Evolutionary conservation across 2,329 filamentous ascomycete species (phyloP).

Genomic region (Cladosporium sp.): DNA sequence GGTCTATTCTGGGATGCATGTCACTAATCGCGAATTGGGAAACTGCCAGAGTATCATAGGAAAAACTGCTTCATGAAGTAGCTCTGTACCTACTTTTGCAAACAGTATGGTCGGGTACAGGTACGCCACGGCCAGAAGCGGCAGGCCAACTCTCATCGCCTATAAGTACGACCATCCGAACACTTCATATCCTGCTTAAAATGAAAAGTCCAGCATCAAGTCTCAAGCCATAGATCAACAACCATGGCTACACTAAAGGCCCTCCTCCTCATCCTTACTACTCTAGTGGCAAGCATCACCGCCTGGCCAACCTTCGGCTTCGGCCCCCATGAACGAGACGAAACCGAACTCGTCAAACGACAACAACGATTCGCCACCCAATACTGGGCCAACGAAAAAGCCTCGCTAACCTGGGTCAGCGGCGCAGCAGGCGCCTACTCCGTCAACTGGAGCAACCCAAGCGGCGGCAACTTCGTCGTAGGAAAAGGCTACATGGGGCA

Average conservation of each 20-base stretch:
- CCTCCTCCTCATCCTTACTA: background rate
- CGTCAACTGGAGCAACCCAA: conserved; percentile 18
- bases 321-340: conserved; percentile 1
- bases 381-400: conserved; percentile 20
- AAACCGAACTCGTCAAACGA: conserved; percentile 1
- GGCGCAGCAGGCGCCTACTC: conserved; percentile 18
- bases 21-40: no score
- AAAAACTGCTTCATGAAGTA: no score
- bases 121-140: no score
- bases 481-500: conserved; percentile 17
- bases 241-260: background rate
- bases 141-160: no score
- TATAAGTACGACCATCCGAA: no score
- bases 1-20: no score
- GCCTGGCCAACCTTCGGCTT: conserved; percentile 4
- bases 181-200: no score
- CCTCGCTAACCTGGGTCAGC: conserved; percentile 16
- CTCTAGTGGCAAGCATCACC: background rate
- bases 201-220: no score
- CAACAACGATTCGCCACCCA: conserved; percentile 12
- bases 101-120: no score
- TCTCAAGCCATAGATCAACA: background rate
- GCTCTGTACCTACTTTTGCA: no score
- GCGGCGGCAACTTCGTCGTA: conserved; percentile 20
- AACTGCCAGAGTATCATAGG: no score